Evolutionary conservation across 805 yeast genomes (phyloP).

Genomic region (Nematodospora valgi): DNA sequence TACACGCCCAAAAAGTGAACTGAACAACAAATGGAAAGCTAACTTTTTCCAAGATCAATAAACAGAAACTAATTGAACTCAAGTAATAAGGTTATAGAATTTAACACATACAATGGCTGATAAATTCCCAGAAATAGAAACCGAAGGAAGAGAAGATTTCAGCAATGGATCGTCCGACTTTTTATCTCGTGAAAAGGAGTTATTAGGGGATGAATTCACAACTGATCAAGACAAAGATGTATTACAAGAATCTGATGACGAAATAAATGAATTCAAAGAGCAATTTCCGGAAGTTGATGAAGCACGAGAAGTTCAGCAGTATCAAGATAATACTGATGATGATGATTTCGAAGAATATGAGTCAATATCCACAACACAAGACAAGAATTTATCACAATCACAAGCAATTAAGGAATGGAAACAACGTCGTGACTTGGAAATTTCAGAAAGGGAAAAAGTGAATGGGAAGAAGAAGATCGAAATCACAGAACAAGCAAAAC

Average conservation of each 20-base stretch:
- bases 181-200: slow-evolving; percentile 63
- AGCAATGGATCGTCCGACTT: slow-evolving; percentile 50
- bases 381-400: slow-evolving; percentile 42
- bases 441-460: slow-evolving; percentile 72
- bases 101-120: slow-evolving; percentile 56
- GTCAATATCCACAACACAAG: slow-evolving; percentile 10
- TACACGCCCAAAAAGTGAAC: too few relatives aligned
- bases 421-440: slow-evolving; percentile 73
- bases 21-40: too few relatives aligned
- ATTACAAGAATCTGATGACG: slow-evolving; percentile 39
- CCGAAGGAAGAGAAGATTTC: slow-evolving; percentile 30
- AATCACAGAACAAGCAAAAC: slow-evolving; percentile 71
- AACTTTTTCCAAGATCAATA: too few relatives aligned
- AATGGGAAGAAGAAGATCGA: slow-evolving; percentile 61
- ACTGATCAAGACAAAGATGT: slow-evolving; percentile 58
- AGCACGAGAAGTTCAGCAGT: slow-evolving; percentile 15
- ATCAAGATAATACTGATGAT: slow-evolving; percentile 29
- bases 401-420: slow-evolving; percentile 67
- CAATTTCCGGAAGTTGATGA: slow-evolving; percentile 56
- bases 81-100: too few relatives aligned
- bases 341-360: slow-evolving; percentile 40
- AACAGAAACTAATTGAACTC: too few relatives aligned
- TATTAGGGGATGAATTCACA: slow-evolving; percentile 68
- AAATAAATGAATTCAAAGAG: slow-evolving; percentile 58
- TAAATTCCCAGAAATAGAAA: slow-evolving; percentile 69